Evolutionary conservation across 2,329 filamentous ascomycete genomes (phyloP).

Genomic region (Tricladium varicosporioides): DNA sequence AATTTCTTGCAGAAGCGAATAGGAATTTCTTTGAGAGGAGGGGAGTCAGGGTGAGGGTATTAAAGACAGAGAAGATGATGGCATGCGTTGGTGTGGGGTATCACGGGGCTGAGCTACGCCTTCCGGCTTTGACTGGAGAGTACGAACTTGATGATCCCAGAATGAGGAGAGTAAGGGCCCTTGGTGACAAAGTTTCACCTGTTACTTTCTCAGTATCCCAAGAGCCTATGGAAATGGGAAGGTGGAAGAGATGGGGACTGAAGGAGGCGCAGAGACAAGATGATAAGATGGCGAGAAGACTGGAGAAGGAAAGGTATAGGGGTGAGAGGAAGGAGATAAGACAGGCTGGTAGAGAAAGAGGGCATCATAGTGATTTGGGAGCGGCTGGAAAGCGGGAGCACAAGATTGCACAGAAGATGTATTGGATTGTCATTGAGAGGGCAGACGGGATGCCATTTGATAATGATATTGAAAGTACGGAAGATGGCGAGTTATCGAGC

Average conservation of each 20-base stretch:
- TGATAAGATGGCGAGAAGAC: constrained; percentile 2
- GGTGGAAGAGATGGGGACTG: constrained; percentile 15
- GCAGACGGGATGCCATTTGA: no score
- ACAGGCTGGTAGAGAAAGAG: background rate
- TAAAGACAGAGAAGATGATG: constrained; percentile 1
- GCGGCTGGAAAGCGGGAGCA: background rate
- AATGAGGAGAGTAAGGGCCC: no score
- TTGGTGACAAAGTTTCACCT: no score
- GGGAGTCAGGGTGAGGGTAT: constrained; percentile 2
- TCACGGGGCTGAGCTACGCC: no score
- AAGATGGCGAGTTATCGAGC: no score
- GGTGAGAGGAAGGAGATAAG: background rate
- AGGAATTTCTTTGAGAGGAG: background rate
- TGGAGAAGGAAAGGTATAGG: background rate
- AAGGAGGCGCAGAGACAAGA: constrained; percentile 12
- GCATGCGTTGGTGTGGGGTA: no score
- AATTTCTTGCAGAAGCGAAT: background rate
- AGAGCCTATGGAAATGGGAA: background rate
- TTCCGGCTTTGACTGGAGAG: no score
- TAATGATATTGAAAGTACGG: no score
- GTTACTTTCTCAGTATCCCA: background rate
- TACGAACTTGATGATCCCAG: no score
- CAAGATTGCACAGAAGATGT: constrained; percentile 10
- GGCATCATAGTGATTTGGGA: background rate
- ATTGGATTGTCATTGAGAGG: constrained; percentile 15